A percentile compares a stretch with the other conserved stretches of the same genome.
These are phyloP conservation scores for Maudiozyma humilis DNA, from an alignment of 1,139 yeast species.

Conservation along the genomic window DNA sequence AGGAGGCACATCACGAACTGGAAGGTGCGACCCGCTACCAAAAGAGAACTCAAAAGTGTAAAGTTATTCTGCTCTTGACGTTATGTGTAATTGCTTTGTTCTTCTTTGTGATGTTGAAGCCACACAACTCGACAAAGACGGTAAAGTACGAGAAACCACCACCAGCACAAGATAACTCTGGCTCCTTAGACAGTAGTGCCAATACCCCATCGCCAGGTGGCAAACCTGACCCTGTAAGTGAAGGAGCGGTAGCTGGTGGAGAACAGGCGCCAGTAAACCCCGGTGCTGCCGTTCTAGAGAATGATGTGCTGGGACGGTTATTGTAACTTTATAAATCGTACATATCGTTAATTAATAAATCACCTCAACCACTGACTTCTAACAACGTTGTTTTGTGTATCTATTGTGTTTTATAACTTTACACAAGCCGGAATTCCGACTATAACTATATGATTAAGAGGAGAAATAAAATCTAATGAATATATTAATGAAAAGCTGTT, in stretches of 20 bases:
- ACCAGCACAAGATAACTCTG: neutral
- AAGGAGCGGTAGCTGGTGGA: neutral
- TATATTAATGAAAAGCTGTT: neutral
- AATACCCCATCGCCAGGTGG: too few relatives aligned
- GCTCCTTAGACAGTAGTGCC: neutral
- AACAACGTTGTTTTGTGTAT: too few relatives aligned
- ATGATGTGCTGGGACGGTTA: neutral
- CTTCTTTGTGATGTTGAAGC: slow-evolving; percentile 63
- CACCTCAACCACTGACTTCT: too few relatives aligned
- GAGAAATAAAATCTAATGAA: neutral
- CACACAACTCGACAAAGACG: slow-evolving; percentile 31
- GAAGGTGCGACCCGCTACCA: slow-evolving; percentile 73
- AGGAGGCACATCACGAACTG: slow-evolving; percentile 70
- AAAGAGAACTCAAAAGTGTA: slow-evolving; percentile 84
- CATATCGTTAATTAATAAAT: neutral
- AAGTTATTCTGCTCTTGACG: slow-evolving; percentile 63
- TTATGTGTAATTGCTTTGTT: slow-evolving; percentile 66
- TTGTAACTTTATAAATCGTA: neutral
- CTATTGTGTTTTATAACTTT: too few relatives aligned
- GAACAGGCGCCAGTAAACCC: neutral
- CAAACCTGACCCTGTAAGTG: too few relatives aligned
- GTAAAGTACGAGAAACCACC: slow-evolving; percentile 6
- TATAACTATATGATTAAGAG: neutral
- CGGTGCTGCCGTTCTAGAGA: neutral
- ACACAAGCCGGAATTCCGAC: too few relatives aligned